Percentiles rank a stretch among this genome's conserved stretches.
Conservation (phyloP, 352 stramenopile species). For the Pythium aristosporum region DNA sequence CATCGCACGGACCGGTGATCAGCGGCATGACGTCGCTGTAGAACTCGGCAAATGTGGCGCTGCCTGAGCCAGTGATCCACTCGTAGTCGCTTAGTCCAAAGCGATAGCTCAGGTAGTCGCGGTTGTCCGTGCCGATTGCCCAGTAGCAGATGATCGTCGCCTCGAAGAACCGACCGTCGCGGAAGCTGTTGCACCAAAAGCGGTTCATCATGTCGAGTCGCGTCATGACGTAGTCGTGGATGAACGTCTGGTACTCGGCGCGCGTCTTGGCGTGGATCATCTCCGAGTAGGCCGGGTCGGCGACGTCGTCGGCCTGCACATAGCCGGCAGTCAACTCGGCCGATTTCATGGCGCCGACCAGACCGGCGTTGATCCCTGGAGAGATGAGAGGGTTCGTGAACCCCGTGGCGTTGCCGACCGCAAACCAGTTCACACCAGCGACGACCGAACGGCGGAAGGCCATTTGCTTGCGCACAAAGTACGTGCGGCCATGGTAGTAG, state of each 20-base stretch:
- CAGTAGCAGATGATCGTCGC: neutral
- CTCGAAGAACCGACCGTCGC: constrained; percentile 7
- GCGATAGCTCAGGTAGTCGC: neutral
- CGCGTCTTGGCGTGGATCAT: neutral
- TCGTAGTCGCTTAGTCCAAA: neutral
- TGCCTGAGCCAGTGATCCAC: constrained; percentile 2
- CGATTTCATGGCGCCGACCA: constrained; percentile 2
- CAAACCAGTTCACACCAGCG: constrained; percentile 10
- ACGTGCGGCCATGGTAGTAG: constrained; percentile 15
- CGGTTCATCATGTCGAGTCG: constrained; percentile 7
- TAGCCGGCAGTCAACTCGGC: constrained; percentile 6
- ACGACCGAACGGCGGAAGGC: constrained; percentile 7
- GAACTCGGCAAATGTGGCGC: neutral
- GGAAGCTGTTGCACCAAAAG: constrained; percentile 17
- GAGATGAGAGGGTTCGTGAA: constrained; percentile 18
- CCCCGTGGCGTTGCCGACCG: constrained; percentile 12
- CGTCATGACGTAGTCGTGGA: constrained; percentile 10
- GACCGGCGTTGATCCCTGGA: constrained; percentile 6
- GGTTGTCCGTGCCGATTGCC: neutral
- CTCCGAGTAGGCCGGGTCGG: too few species aligned
- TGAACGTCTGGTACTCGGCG: constrained; percentile 6
- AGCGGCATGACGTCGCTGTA: constrained; percentile 12
- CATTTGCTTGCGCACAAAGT: constrained; percentile 11
- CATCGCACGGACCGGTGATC: constrained; percentile 10
- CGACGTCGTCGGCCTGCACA: constrained; percentile 1